Conservation (phyloP, 2,329 filamentous ascomycete species). For the Pseudogymnoascus sp. region DNA sequence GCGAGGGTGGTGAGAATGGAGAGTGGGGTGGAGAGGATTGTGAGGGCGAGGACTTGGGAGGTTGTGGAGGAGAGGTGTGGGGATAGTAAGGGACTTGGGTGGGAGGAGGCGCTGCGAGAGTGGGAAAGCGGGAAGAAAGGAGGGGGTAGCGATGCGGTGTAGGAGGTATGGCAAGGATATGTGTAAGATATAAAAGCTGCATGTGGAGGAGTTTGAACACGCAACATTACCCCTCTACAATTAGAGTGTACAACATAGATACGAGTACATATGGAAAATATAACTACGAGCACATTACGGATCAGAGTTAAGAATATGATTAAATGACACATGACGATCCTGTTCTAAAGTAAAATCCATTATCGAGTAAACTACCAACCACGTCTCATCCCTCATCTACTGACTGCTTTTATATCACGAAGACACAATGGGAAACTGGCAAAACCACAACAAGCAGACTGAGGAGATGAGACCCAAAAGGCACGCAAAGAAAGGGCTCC, state of each 20-base stretch:
- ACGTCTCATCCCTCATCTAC: slow-evolving; percentile 28
- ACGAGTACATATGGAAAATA: slow-evolving; percentile 1
- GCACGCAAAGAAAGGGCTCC: slow-evolving; percentile 18
- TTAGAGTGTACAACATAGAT: slow-evolving; percentile 7
- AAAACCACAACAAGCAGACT: slow-evolving; percentile 22
- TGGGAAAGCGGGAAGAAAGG: slow-evolving; percentile 43
- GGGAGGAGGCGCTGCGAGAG: slow-evolving; percentile 57
- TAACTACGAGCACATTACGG: background rate
- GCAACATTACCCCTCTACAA: background rate
- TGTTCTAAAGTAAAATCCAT: slow-evolving; percentile 29
- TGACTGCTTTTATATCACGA: slow-evolving; percentile 31
- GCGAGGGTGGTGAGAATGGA: slow-evolving; percentile 69
- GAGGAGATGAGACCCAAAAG: slow-evolving; percentile 21
- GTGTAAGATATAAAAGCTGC: background rate
- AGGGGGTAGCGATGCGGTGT: background rate
- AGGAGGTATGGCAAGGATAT: background rate
- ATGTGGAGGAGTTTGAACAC: background rate
- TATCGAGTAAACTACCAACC: slow-evolving; percentile 29
- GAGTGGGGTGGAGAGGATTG: slow-evolving; percentile 67
- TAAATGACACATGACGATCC: slow-evolving; percentile 3
- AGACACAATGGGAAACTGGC: slow-evolving; percentile 14
- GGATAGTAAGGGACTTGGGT: slow-evolving; percentile 38
- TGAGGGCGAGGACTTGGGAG: slow-evolving; percentile 75
- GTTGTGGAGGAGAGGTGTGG: slow-evolving; percentile 70
- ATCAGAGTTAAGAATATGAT: slow-evolving; percentile 1